Evolutionary conservation across 345 rosid genomes (phyloP), one percentile per base, ranked within the genome.

Genomic region (Salix caprea): DNA sequence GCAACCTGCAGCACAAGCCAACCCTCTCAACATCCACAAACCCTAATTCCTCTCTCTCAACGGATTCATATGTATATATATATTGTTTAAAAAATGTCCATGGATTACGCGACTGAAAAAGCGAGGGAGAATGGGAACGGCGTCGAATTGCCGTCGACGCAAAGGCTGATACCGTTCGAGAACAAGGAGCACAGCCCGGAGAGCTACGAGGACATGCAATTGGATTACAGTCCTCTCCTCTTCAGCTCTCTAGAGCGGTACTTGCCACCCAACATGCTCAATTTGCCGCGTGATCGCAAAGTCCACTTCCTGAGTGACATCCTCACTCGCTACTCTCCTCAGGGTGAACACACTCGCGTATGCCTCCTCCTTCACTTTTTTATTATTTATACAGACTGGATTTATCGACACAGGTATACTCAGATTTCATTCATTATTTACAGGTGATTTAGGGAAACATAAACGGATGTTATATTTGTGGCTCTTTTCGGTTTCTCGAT

Each of bases 161-260:
- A 83, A 58, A 82, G 94, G 52, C 91, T 92, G 73, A 85, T 85
- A 70, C 85, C 84, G 85, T 75, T 79, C 74, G 93, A 96, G 4
- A 90, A 74, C 74, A 61, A 81, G 72, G 92, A 92, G 50, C 96
- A 90, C 86, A 83, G 84, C 71, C 91, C 97, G 10, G 97, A 91
- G 8, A 87, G 78, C 89, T 94, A 94, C 77, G 97, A 94, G 36
- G 98, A 89, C 87, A 79, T 94, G 62, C 88, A 79, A 70, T 73
- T 83, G 82, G 95, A 88, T 23, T 92, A 87, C 82, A 88, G 85
- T 69, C 94, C 95, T 30, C 73, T 81, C 69, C 90, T 94, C 54
- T 91, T 91, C 78, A 91, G 91, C 87, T 91, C 98, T 4, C 91
- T 92, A 15, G 97, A 92, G 89, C 83, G 90, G 1, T 89, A 91